Conservation (phyloP, 2,329 filamentous ascomycete species). For the Sclerotiophoma versabilis region DNA sequence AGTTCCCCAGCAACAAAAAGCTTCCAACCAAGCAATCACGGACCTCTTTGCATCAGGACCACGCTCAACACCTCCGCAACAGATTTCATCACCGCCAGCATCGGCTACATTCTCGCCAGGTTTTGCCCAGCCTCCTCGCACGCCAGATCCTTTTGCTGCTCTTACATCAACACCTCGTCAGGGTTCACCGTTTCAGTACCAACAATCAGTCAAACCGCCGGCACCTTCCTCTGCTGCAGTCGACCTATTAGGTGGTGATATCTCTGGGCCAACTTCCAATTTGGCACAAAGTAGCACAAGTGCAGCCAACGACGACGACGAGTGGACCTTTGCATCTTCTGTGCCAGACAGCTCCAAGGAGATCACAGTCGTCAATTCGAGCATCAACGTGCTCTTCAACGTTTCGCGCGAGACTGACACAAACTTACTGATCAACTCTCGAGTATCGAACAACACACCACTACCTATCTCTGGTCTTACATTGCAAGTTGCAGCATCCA, state of each 20-base stretch:
- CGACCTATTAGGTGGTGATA: slow-evolving; percentile 48
- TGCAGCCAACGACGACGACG: slow-evolving; percentile 84
- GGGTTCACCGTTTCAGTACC: slow-evolving; percentile 58
- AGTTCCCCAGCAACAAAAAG: slow-evolving; percentile 43
- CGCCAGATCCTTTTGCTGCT: slow-evolving; percentile 66
- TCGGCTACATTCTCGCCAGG: slow-evolving; percentile 45
- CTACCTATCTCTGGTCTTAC: slow-evolving; percentile 79
- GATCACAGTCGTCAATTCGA: slow-evolving; percentile 72
- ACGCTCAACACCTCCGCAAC: slow-evolving; percentile 46
- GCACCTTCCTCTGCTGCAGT: slow-evolving; percentile 39
- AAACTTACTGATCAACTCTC: slow-evolving; percentile 73
- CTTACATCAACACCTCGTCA: slow-evolving; percentile 62
- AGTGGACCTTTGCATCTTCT: slow-evolving; percentile 92
- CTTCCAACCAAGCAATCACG: slow-evolving; percentile 60
- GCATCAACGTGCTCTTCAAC: slow-evolving; percentile 75
- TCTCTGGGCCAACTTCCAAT: slow-evolving; percentile 34
- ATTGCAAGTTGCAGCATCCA: slow-evolving; percentile 92
- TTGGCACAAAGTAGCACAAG: slow-evolving; percentile 37
- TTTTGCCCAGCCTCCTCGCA: slow-evolving; percentile 44
- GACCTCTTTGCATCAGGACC: slow-evolving; percentile 64
- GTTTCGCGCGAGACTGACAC: slow-evolving; percentile 66
- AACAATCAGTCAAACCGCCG: slow-evolving; percentile 51
- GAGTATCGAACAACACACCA: slow-evolving; percentile 82
- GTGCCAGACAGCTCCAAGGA: slow-evolving; percentile 75
- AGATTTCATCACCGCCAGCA: slow-evolving; percentile 57